Percentiles rank a stretch among this genome's conserved stretches.
phyloP scores from a whole-genome alignment of 2,329 filamentous ascomycete species.

The Penicillium sp. region DNA sequence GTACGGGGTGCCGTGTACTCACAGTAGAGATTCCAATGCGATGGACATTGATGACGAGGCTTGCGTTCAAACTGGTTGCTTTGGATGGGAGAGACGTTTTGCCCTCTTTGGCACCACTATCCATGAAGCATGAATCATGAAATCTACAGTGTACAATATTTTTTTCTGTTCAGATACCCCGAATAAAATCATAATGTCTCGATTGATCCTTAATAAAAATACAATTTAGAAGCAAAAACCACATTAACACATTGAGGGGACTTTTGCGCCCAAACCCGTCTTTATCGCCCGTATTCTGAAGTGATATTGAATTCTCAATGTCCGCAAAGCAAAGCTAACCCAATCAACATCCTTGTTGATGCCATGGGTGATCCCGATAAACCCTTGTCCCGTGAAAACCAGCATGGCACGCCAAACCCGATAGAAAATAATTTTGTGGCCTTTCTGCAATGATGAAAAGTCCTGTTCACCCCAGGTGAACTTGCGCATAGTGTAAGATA shows the following conservation, averaged over 20 bases:
- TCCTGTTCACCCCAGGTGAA: neutral
- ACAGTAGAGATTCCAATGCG: conserved; percentile 37
- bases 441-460: conserved; percentile 4
- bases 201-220: conserved; percentile 13
- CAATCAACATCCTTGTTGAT: conserved; percentile 3
- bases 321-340: conserved; percentile 1
- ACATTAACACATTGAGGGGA: conserved; percentile 3
- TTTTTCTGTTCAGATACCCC: conserved; percentile 4
- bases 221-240: conserved; percentile 4
- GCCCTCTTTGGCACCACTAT: conserved; percentile 67
- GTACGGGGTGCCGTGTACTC: conserved; percentile 59
- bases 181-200: neutral
- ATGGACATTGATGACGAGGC: conserved; percentile 37
- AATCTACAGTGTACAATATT: neutral
- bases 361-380: conserved; percentile 2
- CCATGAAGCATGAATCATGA: conserved; percentile 17
- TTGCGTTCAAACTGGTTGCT: conserved; percentile 44
- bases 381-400: conserved; percentile 2
- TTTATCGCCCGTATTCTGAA: conserved; percentile 2
- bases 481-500: neutral
- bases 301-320: conserved; percentile 1
- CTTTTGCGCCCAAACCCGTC: conserved; percentile 1
- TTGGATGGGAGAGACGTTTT: conserved; percentile 64
- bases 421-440: conserved; percentile 5
- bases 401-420: conserved; percentile 8